A percentile compares a stretch with the other conserved stretches of the same genome.
Conservation (phyloP, 805 yeast species). For the Suhomyces sp. region DNA sequence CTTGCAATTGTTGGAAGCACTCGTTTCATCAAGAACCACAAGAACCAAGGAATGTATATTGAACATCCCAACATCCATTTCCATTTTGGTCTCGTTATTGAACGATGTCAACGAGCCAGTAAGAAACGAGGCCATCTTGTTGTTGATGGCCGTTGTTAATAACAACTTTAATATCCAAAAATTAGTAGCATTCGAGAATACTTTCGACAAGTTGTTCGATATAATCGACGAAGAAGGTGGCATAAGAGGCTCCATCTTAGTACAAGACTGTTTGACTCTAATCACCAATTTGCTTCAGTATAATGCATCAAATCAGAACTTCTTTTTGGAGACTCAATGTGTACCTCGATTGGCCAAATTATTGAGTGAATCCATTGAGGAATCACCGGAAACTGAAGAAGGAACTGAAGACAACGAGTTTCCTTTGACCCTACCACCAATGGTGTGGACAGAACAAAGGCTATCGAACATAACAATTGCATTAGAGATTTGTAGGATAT, state of each 20-base stretch:
- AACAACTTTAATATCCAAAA: conserved; percentile 86
- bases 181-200: conserved; percentile 89
- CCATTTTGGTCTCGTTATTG: conserved; percentile 62
- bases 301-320: conserved; percentile 86
- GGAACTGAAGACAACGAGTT: conserved; percentile 16
- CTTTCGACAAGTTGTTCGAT: conserved; percentile 77
- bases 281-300: conserved; percentile 70
- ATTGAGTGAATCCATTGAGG: conserved; percentile 57
- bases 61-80: conserved; percentile 72
- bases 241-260: conserved; percentile 81
- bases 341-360: conserved; percentile 61
- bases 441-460: conserved; percentile 78
- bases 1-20: conserved; percentile 78
- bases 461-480: conserved; percentile 61
- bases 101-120: conserved; percentile 66
- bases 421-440: conserved; percentile 25
- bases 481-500: conserved; percentile 67
- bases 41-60: conserved; percentile 73
- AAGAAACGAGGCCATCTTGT: conserved; percentile 79
- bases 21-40: conserved; percentile 70
- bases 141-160: conserved; percentile 79
- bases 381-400: conserved; percentile 21
- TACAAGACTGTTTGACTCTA: conserved; percentile 82
- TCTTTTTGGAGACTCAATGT: conserved; percentile 83
- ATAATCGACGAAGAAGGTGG: conserved; percentile 88